Conservation (phyloP, 179 eudicot species). For the Sideroxylon spinosum region DNA sequence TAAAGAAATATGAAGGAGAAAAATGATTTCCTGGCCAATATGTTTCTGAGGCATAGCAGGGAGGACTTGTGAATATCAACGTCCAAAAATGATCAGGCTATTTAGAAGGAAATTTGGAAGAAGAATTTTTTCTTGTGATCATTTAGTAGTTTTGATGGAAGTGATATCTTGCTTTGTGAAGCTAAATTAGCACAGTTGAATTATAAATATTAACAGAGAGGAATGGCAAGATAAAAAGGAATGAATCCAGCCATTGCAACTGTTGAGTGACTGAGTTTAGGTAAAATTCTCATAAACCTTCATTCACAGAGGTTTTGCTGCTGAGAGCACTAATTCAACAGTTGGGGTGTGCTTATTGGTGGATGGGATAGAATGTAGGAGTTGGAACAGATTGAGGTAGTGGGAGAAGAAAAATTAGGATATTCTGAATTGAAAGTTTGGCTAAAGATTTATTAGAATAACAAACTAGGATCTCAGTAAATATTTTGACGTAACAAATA, state of each 20-base stretch:
- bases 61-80: neutral
- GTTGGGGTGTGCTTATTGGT: neutral
- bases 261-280: neutral
- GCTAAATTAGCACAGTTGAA: neutral
- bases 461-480: neutral
- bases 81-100: neutral
- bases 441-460: neutral
- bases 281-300: neutral
- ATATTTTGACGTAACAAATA: no score
- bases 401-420: neutral
- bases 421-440: neutral
- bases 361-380: conserved; percentile 1
- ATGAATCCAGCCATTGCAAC: neutral
- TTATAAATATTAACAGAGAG: neutral
- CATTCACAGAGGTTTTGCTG: neutral
- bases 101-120: neutral
- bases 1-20: neutral
- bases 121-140: neutral
- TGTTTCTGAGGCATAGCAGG: neutral
- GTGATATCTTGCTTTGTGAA: neutral
- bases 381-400: neutral
- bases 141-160: neutral
- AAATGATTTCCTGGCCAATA: neutral
- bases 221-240: neutral
- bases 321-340: neutral